Evolutionary conservation across 129 eudicot genomes (phyloP), one percentile per base, ranked within the genome.

Genomic region (Pittosporum tobira): DNA sequence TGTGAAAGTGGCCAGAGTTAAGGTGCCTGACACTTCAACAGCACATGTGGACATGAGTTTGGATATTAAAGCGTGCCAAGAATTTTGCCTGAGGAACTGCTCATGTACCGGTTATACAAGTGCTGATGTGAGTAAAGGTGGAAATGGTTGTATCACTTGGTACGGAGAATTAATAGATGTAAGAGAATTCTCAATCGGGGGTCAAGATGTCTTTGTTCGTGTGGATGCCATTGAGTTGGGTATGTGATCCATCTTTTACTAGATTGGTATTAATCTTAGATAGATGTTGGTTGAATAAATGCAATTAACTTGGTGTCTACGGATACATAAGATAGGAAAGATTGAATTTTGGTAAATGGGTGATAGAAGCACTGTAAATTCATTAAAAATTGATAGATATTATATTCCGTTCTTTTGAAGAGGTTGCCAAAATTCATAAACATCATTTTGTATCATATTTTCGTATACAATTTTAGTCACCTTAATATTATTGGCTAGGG

Each of bases 111-210:
- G 74, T 23, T 74, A 74, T 27, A 50, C 75, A 9, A 31, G 48
- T 43, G 68, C 73, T 7, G 59, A 66, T 9, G 59, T 22, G 1
- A 54, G 64, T 26, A 47, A 23, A 0, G 31, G 48, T 23, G 70
- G 61, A 44, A 46, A 42, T n/a, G 70, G 73, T 2, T 73, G 79
- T 23, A n/a, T 67, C 36, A 62, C 60, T 30, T 73, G 79, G 74
- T 48, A 47, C 31, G 25, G 14, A 46, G 79, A 73, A 1, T 53
- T 73, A 14, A 1, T 62, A 30, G 74, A 73, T 49, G 9, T 62
- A 1, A 52, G 54, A 56, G 42, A 36, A 61, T 56, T 25, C 28
- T 28, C 47, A 19, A 26, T 62, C 23, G 71, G 71, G 5, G 77
- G 77, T 20, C 82, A 77, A 47, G 60, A 61, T 31, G 44, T 71